Percentiles rank a stretch among this genome's conserved stretches.
phyloP scores from a whole-genome alignment of 164 flowering plant genomes.

The Berberis vulgaris region DNA sequence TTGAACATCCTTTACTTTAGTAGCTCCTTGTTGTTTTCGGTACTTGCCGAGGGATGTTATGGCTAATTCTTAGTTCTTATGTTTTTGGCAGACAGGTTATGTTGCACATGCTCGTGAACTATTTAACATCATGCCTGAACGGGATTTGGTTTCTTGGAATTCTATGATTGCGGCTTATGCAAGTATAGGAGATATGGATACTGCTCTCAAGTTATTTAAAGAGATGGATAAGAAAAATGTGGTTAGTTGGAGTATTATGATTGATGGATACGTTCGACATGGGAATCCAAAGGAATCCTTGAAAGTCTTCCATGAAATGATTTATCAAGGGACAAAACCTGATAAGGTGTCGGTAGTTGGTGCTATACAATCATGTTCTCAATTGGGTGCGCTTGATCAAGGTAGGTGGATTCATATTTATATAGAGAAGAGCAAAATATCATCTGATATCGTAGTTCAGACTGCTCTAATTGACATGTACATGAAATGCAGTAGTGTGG shows the following conservation, averaged over 20 bases:
- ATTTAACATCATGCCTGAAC: slow-evolving; percentile 22
- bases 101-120: slow-evolving; percentile 21
- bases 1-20: too few species aligned
- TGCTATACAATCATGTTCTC: slow-evolving; percentile 25
- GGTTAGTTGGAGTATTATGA: slow-evolving; percentile 36
- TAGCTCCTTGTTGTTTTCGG: neutral
- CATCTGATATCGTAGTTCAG: slow-evolving; percentile 20
- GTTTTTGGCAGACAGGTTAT: slow-evolving; percentile 19
- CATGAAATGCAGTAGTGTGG: slow-evolving; percentile 27
- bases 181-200: slow-evolving; percentile 23
- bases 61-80: neutral
- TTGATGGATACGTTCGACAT: slow-evolving; percentile 26
- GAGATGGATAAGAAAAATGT: slow-evolving; percentile 25
- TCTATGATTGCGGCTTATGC: slow-evolving; percentile 28
- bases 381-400: slow-evolving; percentile 31
- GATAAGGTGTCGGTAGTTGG: slow-evolving; percentile 23
- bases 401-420: slow-evolving; percentile 36
- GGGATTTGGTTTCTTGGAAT: slow-evolving; percentile 37
- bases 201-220: slow-evolving; percentile 24
- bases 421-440: slow-evolving; percentile 17
- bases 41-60: neutral
- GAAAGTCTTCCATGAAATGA: slow-evolving; percentile 27
- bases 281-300: slow-evolving; percentile 24
- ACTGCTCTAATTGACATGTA: slow-evolving; percentile 40
- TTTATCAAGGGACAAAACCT: slow-evolving; percentile 20